A percentile compares a stretch with the other conserved stretches of the same genome.
Conservation (phyloP, 2,329 filamentous ascomycete species). For the Amauroascus verrucosus region DNA sequence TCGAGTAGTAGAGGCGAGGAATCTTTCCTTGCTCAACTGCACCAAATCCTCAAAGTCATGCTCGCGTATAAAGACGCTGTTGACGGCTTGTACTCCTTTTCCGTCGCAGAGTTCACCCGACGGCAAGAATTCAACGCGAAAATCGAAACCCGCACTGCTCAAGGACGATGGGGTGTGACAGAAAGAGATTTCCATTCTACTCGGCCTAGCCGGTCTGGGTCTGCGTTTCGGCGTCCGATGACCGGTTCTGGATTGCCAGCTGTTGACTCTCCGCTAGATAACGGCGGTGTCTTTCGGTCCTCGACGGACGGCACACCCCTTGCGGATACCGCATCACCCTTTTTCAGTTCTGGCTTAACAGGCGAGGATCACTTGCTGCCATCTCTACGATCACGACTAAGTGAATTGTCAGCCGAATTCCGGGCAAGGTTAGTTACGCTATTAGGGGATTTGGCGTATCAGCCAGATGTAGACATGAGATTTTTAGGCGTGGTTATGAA, state of each 20-base stretch:
- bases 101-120: conserved; percentile 83
- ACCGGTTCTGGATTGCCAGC: conserved; percentile 20
- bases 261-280: conserved; percentile 14
- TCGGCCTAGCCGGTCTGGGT: conserved; percentile 20
- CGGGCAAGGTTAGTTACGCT: conserved; percentile 65
- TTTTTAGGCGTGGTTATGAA: conserved; percentile 98
- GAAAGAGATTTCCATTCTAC: conserved; percentile 40
- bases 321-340: background rate
- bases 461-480: conserved; percentile 88
- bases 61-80: conserved; percentile 86
- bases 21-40: conserved; percentile 79
- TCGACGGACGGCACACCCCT: conserved; percentile 12
- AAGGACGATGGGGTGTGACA: conserved; percentile 53
- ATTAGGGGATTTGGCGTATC: conserved; percentile 81
- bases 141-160: conserved; percentile 55
- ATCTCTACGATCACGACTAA: conserved; percentile 62
- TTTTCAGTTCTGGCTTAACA: conserved; percentile 2
- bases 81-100: conserved; percentile 88
- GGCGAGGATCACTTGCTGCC: conserved; percentile 57
- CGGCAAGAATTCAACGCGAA: conserved; percentile 76
- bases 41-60: conserved; percentile 89
- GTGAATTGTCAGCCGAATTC: conserved; percentile 65
- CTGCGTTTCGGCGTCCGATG: conserved; percentile 16
- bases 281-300: background rate
- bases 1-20: conserved; percentile 50